Evolutionary conservation across 2,329 filamentous ascomycete genomes (phyloP).

Genomic region (Cladobotryum protrusum): DNA sequence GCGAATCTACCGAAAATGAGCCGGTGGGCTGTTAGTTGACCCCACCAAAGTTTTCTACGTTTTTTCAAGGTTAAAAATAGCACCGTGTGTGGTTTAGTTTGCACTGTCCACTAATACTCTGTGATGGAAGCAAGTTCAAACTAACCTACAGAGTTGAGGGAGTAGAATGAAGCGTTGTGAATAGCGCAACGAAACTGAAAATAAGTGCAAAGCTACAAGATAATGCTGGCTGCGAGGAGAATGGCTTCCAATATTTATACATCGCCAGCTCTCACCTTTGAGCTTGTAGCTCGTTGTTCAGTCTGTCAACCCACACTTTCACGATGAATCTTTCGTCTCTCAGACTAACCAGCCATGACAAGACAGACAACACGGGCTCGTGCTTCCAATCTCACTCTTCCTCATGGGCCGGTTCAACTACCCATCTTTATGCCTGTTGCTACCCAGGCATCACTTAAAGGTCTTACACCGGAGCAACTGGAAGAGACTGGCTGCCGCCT

Average conservation of each 20-base stretch:
- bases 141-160: not conserved
- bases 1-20: constrained; percentile 26
- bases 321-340: constrained; percentile 7
- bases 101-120: not conserved
- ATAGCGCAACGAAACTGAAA: not conserved
- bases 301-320: constrained; percentile 1
- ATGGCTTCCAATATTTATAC: constrained; percentile 49
- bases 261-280: constrained; percentile 67
- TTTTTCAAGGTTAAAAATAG: not conserved
- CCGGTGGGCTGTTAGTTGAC: constrained; percentile 15
- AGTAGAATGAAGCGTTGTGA: constrained; percentile 1
- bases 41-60: not conserved
- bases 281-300: constrained; percentile 54
- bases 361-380: constrained; percentile 84
- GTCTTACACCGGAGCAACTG: constrained; percentile 84
- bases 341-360: not conserved
- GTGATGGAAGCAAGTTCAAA: not conserved
- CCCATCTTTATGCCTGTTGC: constrained; percentile 99
- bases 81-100: not conserved
- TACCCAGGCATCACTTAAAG: constrained; percentile 92
- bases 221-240: constrained; percentile 30
- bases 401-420: constrained; percentile 83
- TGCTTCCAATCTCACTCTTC: constrained; percentile 78
- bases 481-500: constrained; percentile 83
- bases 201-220: constrained; percentile 1